Base-by-base conservation (phyloP, 192 early-diverging fungal species). In the Gamsiella multidivaricata region DNA sequence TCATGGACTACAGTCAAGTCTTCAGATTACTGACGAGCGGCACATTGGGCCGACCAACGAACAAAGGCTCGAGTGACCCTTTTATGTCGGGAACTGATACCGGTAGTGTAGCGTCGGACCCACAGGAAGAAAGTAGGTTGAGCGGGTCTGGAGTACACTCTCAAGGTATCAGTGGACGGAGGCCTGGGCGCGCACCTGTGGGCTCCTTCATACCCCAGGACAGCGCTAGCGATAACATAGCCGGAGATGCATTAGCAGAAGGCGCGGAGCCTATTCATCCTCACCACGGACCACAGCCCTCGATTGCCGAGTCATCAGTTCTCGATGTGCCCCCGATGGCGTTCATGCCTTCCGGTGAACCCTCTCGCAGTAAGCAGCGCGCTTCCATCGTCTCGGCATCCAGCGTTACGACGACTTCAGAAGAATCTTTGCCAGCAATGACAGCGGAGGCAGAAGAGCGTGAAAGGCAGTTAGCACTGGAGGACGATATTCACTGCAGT, bases 401-500 rank as follows among this genome's bases (percentile, higher is more conserved):
- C n/a, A n/a, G n/a, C n/a, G n/a, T n/a, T n/a, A n/a, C 6, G 29
- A 45, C 26, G 15, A 28, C 22, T 45, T 61, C 65, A 0, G 17
- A 33, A 2, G 32, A 45, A 0, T 34, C 51, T 26, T 33, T 22
- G 8, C 28, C 46, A 14, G 12, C 53, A 3, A 17, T 28, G 11
- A 29, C 53, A 3, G 61, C 26, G 12, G 61, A 63, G 0, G 10
- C 28, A 18, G 61, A 59, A 11, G 65, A 25, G 2, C 47, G n/a
- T 14, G 74, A 68, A 41, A 63, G 57, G 31, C 65, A 68, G 20
- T 43, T 78, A 7, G 74, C 49, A 14, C 37, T 78, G 9, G 74
- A 78, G 32, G 74, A 78, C 34, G 74, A 78, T 20, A 52, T 78
- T 15, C 60, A 59, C 7, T 78, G 74, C 46, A 68, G 74, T 55